Evolutionary conservation across 2,329 filamentous ascomycete species (phyloP), one percentile per base, ranked within the genome.

Genomic region (Aspergillus arachidicola): DNA sequence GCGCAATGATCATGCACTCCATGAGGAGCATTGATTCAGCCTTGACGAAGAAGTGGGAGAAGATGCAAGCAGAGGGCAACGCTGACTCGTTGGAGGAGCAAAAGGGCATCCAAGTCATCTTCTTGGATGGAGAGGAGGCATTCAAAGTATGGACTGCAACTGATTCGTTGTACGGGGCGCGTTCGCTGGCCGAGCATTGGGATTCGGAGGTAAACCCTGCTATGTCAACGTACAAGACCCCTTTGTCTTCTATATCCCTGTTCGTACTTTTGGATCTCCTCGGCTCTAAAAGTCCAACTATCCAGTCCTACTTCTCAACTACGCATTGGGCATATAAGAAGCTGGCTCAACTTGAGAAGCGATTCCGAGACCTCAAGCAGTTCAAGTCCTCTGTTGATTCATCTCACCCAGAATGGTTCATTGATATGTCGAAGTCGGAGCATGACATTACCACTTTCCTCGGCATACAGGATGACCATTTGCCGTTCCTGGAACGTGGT

Each of bases 71-170:
- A 5, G 83, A 85, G 4, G 89, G 86, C 6, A 80, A 85, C 28
- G 71, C 76, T 2, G 78, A 81, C 51, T 75, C 74, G 23, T 78
- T 95, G 26, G 92, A 93, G 48, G 91, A 90, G 69, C 88, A 92
- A 67, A 89, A 88, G 73, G 94, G 94, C 0, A 85, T 99, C 38
- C 95, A 98, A 81, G 91, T 99, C 32, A 68, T 99, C 32, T 85
- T 99, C 60, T 80, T 99, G 9, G 95, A 99, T 73, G 95, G 95
- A 5, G 95, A 99, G 79, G 95, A 99, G 78, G 94, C 95, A 0
- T 99, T 96, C 78, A 80, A 87, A 26, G 78, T 78, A 0, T 99
- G 95, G 95, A 91, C 88, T 0, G 86, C 87, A 41, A 86, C 84
- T 0, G 95, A 99, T 77, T 96, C 92, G 6, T 80, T 97, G 5